Conservation (phyloP, 2,329 filamentous ascomycete species). For the Xylaria sp. region DNA sequence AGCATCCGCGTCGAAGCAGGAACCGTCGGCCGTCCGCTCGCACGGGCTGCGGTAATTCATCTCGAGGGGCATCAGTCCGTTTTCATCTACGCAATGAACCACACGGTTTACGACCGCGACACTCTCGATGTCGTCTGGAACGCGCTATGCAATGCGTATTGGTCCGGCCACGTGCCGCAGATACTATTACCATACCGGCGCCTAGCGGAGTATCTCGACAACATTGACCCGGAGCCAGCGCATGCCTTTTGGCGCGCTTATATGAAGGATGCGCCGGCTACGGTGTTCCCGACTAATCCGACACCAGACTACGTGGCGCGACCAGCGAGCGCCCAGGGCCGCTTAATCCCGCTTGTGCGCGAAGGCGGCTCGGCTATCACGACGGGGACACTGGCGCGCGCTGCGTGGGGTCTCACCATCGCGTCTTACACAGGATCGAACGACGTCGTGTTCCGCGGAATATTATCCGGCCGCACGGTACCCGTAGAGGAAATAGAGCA, state of each 20-base stretch:
- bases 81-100: background rate
- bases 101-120: background rate
- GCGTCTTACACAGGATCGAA: background rate
- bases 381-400: background rate
- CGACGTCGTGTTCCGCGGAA: background rate
- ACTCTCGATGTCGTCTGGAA: conserved; percentile 1
- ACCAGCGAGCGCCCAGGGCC: background rate
- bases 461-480: background rate
- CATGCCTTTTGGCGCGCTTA: background rate
- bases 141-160: conserved; percentile 1
- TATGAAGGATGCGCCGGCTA: background rate
- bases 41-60: background rate
- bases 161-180: background rate
- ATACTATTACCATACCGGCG: background rate
- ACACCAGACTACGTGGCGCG: background rate
- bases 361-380: background rate
- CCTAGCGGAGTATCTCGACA: background rate
- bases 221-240: background rate
- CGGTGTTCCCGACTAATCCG: background rate
- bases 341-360: background rate
- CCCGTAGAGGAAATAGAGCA: background rate
- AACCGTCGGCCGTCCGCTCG: background rate
- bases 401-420: background rate
- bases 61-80: background rate
- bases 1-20: background rate